Percentiles rank a stretch among this genome's conserved stretches.
These are phyloP conservation scores for Paramyrothecium roridum DNA, from an alignment of 2,329 filamentous ascomycete genomes.

Conservation along the genomic window DNA sequence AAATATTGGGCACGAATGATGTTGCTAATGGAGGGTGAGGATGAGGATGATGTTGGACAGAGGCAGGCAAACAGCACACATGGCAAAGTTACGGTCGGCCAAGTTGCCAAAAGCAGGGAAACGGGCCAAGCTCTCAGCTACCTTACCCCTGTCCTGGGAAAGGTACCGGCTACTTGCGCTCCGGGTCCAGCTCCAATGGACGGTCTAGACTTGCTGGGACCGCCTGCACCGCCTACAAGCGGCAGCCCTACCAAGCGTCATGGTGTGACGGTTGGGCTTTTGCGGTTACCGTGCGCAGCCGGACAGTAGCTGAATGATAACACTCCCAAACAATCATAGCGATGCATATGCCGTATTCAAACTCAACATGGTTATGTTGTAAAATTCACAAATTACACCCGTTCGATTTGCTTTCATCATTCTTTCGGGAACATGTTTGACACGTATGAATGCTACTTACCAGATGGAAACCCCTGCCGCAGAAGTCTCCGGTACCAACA, in stretches of 20 bases:
- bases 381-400: too few relatives aligned
- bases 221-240: too few relatives aligned
- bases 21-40: neutral
- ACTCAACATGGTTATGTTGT: too few relatives aligned
- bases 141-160: neutral
- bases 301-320: too few relatives aligned
- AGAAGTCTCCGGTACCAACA: neutral
- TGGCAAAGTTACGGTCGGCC: neutral
- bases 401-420: too few relatives aligned
- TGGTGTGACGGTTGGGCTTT: neutral
- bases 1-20: constrained; percentile 21
- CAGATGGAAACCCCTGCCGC: too few relatives aligned
- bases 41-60: neutral
- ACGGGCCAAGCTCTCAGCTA: neutral
- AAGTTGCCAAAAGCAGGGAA: neutral
- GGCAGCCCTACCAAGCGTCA: neutral
- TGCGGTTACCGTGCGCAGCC: too few relatives aligned
- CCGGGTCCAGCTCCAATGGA: neutral
- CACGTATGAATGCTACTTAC: too few relatives aligned
- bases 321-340: too few relatives aligned
- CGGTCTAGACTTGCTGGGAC: neutral
- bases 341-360: too few relatives aligned
- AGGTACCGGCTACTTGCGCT: neutral
- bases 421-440: too few relatives aligned
- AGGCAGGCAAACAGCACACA: neutral